These are phyloP conservation scores for Tricholoma terreum DNA, from an alignment of 768 basidiomycete genomes.

Conservation along the genomic window DNA sequence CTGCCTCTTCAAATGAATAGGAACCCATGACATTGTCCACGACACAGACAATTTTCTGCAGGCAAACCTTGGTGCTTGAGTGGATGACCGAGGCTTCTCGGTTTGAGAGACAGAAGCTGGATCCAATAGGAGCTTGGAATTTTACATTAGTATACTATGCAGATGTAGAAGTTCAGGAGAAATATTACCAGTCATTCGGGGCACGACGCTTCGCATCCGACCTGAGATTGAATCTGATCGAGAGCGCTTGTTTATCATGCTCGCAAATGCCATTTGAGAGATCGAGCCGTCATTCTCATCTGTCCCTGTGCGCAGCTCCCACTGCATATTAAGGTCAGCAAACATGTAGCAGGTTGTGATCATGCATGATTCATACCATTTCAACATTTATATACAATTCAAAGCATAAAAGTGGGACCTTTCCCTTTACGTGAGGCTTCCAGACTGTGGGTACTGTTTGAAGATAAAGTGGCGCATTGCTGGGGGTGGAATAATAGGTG, in stretches of 20 bases:
- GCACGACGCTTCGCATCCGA: not conserved
- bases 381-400: not conserved
- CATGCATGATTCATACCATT: not conserved
- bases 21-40: not conserved
- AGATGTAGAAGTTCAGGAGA: too few relatives aligned
- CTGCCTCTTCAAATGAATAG: not conserved
- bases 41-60: not conserved
- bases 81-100: not conserved
- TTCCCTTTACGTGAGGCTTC: not conserved
- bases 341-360: not conserved
- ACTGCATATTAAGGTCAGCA: not conserved
- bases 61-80: not conserved
- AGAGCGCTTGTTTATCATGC: not conserved
- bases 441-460: not conserved
- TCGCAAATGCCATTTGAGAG: not conserved
- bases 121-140: not conserved
- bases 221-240: not conserved
- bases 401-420: not conserved
- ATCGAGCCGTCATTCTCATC: not conserved
- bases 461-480: not conserved
- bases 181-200: not conserved
- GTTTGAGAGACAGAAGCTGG: not conserved
- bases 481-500: not conserved
- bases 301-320: not conserved
- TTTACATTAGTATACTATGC: not conserved